Conservation (phyloP, 2,329 filamentous ascomycete genomes). For the Ceratocystis huliohia region DNA sequence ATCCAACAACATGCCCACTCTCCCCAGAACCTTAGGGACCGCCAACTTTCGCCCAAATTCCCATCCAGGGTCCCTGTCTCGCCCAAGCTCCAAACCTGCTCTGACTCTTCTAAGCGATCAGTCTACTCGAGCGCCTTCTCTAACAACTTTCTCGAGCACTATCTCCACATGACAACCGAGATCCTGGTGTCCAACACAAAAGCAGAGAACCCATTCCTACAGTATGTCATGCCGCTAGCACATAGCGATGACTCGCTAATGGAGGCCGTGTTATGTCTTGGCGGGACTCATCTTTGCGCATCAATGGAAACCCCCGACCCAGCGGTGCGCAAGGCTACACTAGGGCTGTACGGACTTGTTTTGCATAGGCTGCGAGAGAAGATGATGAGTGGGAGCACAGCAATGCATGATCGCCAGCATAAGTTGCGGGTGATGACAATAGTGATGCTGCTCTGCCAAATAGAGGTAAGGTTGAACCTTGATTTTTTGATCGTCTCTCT, state of each 20-base stretch:
- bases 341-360: conserved; percentile 17
- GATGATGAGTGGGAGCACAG: conserved; percentile 11
- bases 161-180: conserved; percentile 19
- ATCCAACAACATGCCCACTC: background rate
- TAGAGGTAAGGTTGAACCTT: conserved; percentile 10
- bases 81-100: conserved; percentile 8
- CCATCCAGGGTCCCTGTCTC: conserved; percentile 10
- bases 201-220: conserved; percentile 19
- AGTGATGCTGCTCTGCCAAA: conserved; percentile 20
- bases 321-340: conserved; percentile 14
- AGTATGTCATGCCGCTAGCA: conserved; percentile 20
- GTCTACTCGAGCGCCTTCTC: conserved; percentile 17
- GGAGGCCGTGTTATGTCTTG: conserved; percentile 19
- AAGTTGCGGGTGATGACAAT: conserved; percentile 19
- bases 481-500: background rate
- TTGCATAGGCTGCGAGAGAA: conserved; percentile 16
- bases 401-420: conserved; percentile 14
- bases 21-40: background rate
- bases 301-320: conserved; percentile 19
- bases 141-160: conserved; percentile 20
- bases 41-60: background rate
- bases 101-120: conserved; percentile 12
- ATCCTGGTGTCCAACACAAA: conserved; percentile 20
- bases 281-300: conserved; percentile 19
- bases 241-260: conserved; percentile 18